Base-by-base conservation (phyloP, 768 basidiomycete genomes). In the Hirschioporus abietinus region DNA sequence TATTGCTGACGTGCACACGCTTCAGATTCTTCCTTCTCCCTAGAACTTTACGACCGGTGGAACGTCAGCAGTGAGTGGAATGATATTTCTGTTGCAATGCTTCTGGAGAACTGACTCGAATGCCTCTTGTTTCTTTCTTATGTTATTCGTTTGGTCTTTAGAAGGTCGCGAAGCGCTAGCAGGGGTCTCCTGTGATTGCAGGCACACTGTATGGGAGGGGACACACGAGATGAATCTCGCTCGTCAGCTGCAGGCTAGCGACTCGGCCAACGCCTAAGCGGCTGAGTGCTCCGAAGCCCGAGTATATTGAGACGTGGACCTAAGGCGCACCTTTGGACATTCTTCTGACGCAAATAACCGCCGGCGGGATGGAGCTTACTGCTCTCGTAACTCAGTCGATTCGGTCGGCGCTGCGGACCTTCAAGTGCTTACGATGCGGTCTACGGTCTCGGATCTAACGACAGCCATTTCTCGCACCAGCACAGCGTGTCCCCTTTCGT, bases 251-350 rank as follows among this genome's bases (percentile, higher is more conserved):
- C 42, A 15, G 6, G 42, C 42, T 52, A 12, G 42, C 42, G 42
- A 52, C 42, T 52, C 42, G 42, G 42, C 42, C 42, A 52, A 52
- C 42, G 42, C 42, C 42, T 52, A 52, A 52, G 42, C 42, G 42
- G 42, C 42, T 52, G 42, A 52, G 42, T 52, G 42, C 42, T 20
- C 42, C 42, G 42, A 52, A 52, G 42, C 42, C 42, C 42, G 42
- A 12, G 42, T 20, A 52, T 20, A 52, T 52, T 52, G 42, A 52
- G 42, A 52, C 42, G 42, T 52, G 42, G 42, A 20, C 42, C 12
- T 52, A 52, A 52, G 42, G 42, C 42, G 42, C 42, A 30, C 8
- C 30, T 30, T 30, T 30, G 4, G 30, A 30, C 30, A 30, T 8
- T 8, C 12, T 12, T 52, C 12, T 52, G 42, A 30, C 30, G 2